Evolutionary conservation across 2,329 filamentous ascomycete genomes (phyloP), one percentile per base, ranked within the genome.

Genomic region (Diplodia corticola): DNA sequence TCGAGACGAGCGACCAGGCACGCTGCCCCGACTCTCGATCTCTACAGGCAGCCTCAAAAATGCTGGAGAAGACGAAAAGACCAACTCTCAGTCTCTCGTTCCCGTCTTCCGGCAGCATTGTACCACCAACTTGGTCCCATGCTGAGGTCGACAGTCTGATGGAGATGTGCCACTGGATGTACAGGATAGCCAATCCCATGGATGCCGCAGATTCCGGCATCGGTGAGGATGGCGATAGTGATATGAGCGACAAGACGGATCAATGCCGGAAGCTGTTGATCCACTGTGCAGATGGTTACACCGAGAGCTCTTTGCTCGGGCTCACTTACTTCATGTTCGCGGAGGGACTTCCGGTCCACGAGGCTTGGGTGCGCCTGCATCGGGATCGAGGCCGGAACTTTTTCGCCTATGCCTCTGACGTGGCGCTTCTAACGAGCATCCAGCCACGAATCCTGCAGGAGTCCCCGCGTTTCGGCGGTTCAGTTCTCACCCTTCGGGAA

Each of bases 261-360:
- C 79, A 37, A 82, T 87, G 65, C 83, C 88, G 69, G 61, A 93
- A 88, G 74, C 87, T 98, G 37, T 85, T 98, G 35, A 91, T 99
- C 48, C 94, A 98, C 78, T 98, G 95, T 77, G 89, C 90, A 2
- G 95, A 99, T 77, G 95, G 95, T 20, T 99, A 99, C 73, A 99
- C 95, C 0, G 95, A 99, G 78, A 94, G 91, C 1, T 93, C 93
- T 1, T 85, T 99, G 77, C 84, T 99, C 20, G 92, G 87, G 1
- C 87, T 99, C 46, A 92, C 94, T 10, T 99, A 99, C 78, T 92
- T 90, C 75, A 96, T 96, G 84, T 99, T 93, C 78, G 92, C 91
- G 64, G 92, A 95, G 68, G 92, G 92, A 6, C 83, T 88, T 12
- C 86, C 93, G 0, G 86, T 94, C 0, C 90, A 93, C 30, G 88